Base-by-base conservation (phyloP, 257 asterid species). In the Salvia rosmarinus region DNA sequence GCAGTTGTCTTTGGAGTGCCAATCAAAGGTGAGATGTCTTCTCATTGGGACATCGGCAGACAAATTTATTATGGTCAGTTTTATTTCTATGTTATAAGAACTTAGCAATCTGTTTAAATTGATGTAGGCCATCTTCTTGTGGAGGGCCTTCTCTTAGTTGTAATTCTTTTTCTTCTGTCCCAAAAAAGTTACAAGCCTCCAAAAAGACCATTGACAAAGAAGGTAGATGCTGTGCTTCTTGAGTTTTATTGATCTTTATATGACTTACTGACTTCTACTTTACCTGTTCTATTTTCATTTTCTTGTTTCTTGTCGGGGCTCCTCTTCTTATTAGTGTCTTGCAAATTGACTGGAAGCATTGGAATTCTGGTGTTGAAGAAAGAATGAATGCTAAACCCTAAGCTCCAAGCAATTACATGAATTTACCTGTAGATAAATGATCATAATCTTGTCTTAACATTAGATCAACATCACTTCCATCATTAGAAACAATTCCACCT, bases 131-230 rank as follows among this genome's bases (percentile, higher is more conserved):
- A 94, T 91, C 88, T 94, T 17, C 85, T 94, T 63, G 85, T 94
- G 75, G 99, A 94, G 82, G 97, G 95, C 64, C 88, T 91, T 83
- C 97, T 94, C 70, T 71, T 94, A 20, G 88, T 94, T 47, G 97
- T 91, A 68, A 91, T 94, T 68, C 81, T 89, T 77, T 89, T 85
- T 80, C 91, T 94, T 75, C 84, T 94, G 9, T 85, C 96, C 12
- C 97, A 89, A 74, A 91, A 88, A 71, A 91, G 97, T 86, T 94
- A 94, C 79, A 89, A 86, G 82, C 99, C 99, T 69, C 99, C 99
- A 43, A 94, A 94, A 82, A 89, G 96, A 75, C 99, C 99, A 51
- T 68, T 94, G 80, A 91, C 97, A 14, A 68, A 84, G 80, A 91
- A 85, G 99, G 99, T 93, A 66, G 52, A 76, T 51, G 3, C 12